These are phyloP conservation scores for Jimgerdemannia flammicorona DNA, from an alignment of 192 early-diverging fungal genomes.

Conservation along the genomic window DNA sequence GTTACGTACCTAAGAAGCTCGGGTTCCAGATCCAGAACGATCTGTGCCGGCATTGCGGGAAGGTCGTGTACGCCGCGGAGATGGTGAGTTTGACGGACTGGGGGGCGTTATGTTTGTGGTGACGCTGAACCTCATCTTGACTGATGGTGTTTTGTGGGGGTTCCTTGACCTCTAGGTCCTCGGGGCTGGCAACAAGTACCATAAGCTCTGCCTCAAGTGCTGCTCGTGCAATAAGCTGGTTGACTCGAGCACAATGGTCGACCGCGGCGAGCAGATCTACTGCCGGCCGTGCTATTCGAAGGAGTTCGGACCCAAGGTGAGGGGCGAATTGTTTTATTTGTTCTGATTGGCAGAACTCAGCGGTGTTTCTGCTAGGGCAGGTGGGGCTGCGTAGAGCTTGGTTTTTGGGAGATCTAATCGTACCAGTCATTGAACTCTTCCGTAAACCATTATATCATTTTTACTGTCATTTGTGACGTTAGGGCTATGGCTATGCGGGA, in stretches of 20 bases:
- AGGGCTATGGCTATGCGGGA: background rate
- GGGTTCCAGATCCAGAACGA: conserved; percentile 28
- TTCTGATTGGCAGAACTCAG: background rate
- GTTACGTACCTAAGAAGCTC: conserved; percentile 32
- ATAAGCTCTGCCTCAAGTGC: conserved; percentile 53
- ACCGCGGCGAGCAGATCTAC: conserved; percentile 42
- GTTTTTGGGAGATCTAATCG: background rate
- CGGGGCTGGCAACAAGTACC: conserved; percentile 55
- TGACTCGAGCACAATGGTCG: conserved; percentile 55
- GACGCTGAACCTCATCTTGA: no score
- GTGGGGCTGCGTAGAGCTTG: background rate
- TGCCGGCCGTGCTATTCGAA: conserved; percentile 52
- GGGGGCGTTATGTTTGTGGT: background rate
- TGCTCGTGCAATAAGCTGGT: conserved; percentile 47
- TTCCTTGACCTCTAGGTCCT: conserved; percentile 21
- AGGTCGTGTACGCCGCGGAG: conserved; percentile 57
- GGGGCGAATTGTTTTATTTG: no score
- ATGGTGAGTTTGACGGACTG: conserved; percentile 22
- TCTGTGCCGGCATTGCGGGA: conserved; percentile 51
- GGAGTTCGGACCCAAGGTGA: conserved; percentile 39
- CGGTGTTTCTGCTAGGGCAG: background rate
- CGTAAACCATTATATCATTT: background rate
- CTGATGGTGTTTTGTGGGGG: background rate
- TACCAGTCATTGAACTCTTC: background rate
- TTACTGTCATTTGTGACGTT: background rate